Evolutionary conservation across 768 basidiomycete genomes (phyloP).

Genomic region (Phylloporus rhodoxanthus): DNA sequence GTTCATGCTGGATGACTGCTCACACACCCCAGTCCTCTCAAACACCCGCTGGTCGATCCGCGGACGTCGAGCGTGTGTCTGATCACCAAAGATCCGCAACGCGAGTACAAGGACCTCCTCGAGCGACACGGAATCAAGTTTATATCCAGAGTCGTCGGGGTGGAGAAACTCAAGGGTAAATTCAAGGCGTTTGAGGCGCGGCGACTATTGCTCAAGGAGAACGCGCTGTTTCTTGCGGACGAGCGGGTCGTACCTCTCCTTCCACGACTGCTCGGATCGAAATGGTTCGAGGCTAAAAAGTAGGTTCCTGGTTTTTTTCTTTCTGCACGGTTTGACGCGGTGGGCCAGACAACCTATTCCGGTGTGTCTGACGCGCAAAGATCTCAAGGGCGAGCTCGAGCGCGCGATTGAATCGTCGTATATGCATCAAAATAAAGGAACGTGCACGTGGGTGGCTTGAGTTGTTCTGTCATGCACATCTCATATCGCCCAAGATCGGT

Average conservation of each 20-base stretch:
- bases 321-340: background rate
- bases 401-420: conserved; percentile 91
- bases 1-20: background rate
- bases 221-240: conserved; percentile 90
- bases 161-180: conserved; percentile 91
- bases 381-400: conserved; percentile 89
- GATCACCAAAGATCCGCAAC: conserved; percentile 92
- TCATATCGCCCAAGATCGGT: conserved; percentile 54
- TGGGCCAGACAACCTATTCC: conserved; percentile 83
- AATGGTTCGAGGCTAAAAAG: conserved; percentile 97
- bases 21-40: conserved; percentile 48
- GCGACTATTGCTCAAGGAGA: conserved; percentile 77
- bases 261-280: conserved; percentile 79
- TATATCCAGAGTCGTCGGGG: conserved; percentile 84
- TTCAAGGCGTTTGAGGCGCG: conserved; percentile 82
- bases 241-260: conserved; percentile 84
- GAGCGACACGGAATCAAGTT: conserved; percentile 77
- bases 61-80: conserved; percentile 77
- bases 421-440: conserved; percentile 92
- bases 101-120: conserved; percentile 93
- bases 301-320: conserved; percentile 33
- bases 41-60: conserved; percentile 79
- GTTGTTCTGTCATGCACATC: background rate
- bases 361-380: conserved; percentile 81
- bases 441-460: conserved; percentile 67